Evolutionary conservation across 495 filamentous ascomycete species (phyloP).

Genomic region (Aspergillus steynii): DNA sequence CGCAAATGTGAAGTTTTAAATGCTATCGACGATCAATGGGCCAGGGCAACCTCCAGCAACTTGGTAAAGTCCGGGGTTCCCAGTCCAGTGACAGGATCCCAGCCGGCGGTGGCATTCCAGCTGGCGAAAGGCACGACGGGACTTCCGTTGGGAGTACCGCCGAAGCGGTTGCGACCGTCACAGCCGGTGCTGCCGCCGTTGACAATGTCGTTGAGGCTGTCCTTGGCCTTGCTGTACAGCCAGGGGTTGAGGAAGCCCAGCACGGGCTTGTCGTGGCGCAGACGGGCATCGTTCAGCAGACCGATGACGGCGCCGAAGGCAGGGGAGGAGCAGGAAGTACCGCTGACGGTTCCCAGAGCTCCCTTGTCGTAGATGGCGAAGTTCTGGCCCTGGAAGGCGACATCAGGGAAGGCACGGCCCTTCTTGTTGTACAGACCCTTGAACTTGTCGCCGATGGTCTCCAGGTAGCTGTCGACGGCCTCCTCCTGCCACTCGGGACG

Average conservation of each 20-base stretch:
- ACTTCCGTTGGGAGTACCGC: slow-evolving; percentile 34
- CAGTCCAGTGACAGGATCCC: slow-evolving; percentile 63
- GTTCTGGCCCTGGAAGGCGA: slow-evolving; percentile 60
- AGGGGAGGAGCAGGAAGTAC: slow-evolving; percentile 68
- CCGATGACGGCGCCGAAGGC: slow-evolving; percentile 62
- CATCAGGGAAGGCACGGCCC: slow-evolving; percentile 73
- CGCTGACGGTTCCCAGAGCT: slow-evolving; percentile 49
- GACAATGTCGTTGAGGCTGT: slow-evolving; percentile 64
- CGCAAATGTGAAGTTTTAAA: neutral
- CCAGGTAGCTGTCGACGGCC: slow-evolving; percentile 59
- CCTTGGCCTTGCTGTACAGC: slow-evolving; percentile 57
- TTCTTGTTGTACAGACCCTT: slow-evolving; percentile 56
- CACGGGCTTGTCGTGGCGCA: slow-evolving; percentile 51
- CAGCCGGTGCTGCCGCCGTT: slow-evolving; percentile 63
- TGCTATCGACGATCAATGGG: neutral
- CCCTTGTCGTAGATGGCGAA: slow-evolving; percentile 59
- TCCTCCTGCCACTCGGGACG: slow-evolving; percentile 61
- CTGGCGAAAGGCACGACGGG: slow-evolving; percentile 41
- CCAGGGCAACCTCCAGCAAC: slow-evolving; percentile 34
- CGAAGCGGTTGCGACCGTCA: slow-evolving; percentile 45
- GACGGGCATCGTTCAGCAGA: slow-evolving; percentile 67
- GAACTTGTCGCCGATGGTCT: slow-evolving; percentile 45
- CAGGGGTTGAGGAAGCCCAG: slow-evolving; percentile 78
- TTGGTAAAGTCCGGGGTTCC: slow-evolving; percentile 54
- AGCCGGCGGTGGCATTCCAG: slow-evolving; percentile 56